Conservation (phyloP, 2,329 filamentous ascomycete species). For the Colletotrichum chlorophyti region DNA sequence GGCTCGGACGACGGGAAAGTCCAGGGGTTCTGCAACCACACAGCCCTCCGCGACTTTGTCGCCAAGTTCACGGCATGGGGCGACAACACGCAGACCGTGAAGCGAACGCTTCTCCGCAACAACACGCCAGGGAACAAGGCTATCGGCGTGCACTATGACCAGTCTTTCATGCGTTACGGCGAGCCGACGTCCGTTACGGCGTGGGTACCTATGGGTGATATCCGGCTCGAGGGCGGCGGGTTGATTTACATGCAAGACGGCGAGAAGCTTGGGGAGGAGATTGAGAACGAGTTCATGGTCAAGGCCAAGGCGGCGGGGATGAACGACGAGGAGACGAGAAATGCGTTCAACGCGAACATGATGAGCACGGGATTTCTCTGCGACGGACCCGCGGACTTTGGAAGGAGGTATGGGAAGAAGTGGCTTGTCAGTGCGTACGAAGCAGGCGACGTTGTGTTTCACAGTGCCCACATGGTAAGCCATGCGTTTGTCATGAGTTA, state of each 20-base stretch:
- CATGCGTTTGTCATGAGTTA: too few relatives aligned
- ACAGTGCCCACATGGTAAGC: conserved; percentile 41
- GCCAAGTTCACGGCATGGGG: conserved; percentile 61
- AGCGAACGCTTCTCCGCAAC: conserved; percentile 60
- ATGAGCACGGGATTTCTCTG: conserved; percentile 60
- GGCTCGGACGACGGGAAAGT: conserved; percentile 32
- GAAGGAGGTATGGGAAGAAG: conserved; percentile 33
- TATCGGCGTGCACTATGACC: conserved; percentile 67
- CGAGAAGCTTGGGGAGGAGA: conserved; percentile 40
- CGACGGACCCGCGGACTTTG: conserved; percentile 38
- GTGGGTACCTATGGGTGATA: conserved; percentile 63
- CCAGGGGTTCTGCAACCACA: conserved; percentile 56
- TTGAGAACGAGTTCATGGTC: conserved; percentile 50
- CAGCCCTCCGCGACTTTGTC: conserved; percentile 55
- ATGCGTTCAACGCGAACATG: conserved; percentile 66
- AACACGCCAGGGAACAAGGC: conserved; percentile 63
- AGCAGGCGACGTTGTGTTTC: conserved; percentile 48
- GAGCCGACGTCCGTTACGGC: conserved; percentile 62
- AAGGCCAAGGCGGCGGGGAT: conserved; percentile 52
- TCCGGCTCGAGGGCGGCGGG: conserved; percentile 61
- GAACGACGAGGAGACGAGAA: conserved; percentile 56
- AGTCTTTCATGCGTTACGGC: conserved; percentile 62
- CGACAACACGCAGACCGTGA: conserved; percentile 33
- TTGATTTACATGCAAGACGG: conserved; percentile 64
- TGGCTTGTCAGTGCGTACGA: conserved; percentile 47